These are phyloP conservation scores for Mariannaea elegans DNA, from an alignment of 2,329 filamentous ascomycete genomes.

Conservation along the genomic window DNA sequence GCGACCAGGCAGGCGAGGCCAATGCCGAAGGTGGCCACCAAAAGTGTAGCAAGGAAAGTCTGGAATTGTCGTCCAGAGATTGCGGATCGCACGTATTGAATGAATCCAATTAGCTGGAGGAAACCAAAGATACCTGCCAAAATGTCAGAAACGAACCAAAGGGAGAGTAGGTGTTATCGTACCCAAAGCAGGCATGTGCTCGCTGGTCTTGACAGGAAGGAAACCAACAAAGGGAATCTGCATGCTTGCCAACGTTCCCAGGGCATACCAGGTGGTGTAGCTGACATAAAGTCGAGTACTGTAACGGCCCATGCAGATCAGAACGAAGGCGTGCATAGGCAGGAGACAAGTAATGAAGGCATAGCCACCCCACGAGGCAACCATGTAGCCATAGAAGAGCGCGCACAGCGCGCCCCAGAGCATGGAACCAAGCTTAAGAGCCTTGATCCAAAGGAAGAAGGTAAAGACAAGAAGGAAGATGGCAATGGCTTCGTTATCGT, in stretches of 20 bases:
- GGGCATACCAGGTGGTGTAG: slow-evolving; percentile 97
- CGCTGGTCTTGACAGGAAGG: slow-evolving; percentile 93
- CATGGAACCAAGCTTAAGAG: slow-evolving; percentile 93
- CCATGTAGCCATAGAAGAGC: slow-evolving; percentile 99
- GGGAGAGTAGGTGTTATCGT: slow-evolving; percentile 20
- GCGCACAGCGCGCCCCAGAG: slow-evolving; percentile 96
- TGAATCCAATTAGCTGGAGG: slow-evolving; percentile 90
- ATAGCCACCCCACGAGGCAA: slow-evolving; percentile 98
- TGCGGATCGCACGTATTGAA: slow-evolving; percentile 88
- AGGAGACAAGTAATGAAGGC: slow-evolving; percentile 99
- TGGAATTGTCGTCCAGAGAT: slow-evolving; percentile 94
- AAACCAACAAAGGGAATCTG: slow-evolving; percentile 99
- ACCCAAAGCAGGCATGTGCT: slow-evolving; percentile 98
- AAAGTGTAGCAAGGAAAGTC: slow-evolving; percentile 80
- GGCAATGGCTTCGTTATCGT: slow-evolving; percentile 99
- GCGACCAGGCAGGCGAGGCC: slow-evolving; percentile 80
- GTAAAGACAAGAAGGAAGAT: slow-evolving; percentile 99
- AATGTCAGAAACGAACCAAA: slow-evolving; percentile 16
- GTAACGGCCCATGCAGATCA: slow-evolving; percentile 97
- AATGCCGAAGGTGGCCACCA: slow-evolving; percentile 77
- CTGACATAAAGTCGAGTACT: slow-evolving; percentile 94
- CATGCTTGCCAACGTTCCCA: slow-evolving; percentile 97
- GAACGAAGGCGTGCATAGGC: slow-evolving; percentile 90
- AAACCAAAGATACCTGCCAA: slow-evolving; percentile 88
- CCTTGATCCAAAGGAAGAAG: slow-evolving; percentile 99